Percentiles rank a stretch among this genome's conserved stretches.
These are phyloP conservation scores for Cerioporus squamosus DNA, from an alignment of 1,284 basidiomycete species.

Conservation along the genomic window DNA sequence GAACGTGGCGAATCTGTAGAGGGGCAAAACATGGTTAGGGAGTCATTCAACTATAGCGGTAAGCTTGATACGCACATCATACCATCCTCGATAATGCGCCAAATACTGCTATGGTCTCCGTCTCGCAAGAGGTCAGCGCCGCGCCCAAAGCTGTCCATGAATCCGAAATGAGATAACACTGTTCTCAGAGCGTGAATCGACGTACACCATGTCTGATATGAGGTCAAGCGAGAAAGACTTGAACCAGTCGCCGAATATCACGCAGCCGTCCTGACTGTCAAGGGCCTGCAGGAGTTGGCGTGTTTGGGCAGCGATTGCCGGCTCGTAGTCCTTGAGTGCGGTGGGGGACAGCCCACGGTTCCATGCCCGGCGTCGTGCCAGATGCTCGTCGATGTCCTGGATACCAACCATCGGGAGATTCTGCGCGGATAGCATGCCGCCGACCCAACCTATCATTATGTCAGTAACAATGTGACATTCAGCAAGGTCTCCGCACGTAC, in stretches of 20 bases:
- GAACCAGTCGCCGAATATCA: slow-evolving; percentile 27
- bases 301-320: slow-evolving; percentile 14
- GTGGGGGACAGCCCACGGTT: slow-evolving; percentile 23
- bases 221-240: slow-evolving; percentile 28
- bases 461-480: too few species aligned
- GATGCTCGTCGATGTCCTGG: slow-evolving; percentile 19
- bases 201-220: slow-evolving; percentile 30
- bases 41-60: too few species aligned
- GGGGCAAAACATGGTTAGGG: too few species aligned
- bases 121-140: too few species aligned
- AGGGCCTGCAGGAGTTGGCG: slow-evolving; percentile 20
- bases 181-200: too few species aligned
- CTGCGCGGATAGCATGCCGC: not conserved
- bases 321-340: slow-evolving; percentile 30
- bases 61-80: too few species aligned
- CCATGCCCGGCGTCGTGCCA: slow-evolving; percentile 26
- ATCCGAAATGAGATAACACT: too few species aligned
- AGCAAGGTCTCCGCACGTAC: not conserved
- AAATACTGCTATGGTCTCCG: too few species aligned
- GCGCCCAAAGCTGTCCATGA: too few species aligned
- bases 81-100: too few species aligned
- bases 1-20: not conserved
- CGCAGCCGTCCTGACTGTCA: slow-evolving; percentile 11
- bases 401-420: not conserved
- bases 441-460: too few species aligned